Conservation (phyloP, 371 early-diverging fungal genomes). For the Rhizopus arrhizus region DNA sequence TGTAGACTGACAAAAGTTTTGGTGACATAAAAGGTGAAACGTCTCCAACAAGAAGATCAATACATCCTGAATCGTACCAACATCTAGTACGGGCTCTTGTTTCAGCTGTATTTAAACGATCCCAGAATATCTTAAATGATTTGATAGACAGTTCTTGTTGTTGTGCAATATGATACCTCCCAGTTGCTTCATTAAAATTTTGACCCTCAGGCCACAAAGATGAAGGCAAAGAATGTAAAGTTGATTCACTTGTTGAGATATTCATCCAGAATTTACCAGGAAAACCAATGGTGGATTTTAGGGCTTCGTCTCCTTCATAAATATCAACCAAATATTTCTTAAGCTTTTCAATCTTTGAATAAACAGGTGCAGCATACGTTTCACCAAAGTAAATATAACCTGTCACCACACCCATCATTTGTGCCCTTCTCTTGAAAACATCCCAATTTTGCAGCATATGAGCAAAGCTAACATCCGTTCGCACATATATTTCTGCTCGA, state of each 20-base stretch:
- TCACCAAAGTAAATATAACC: slow-evolving; percentile 45
- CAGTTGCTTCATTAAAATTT: neutral
- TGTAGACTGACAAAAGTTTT: slow-evolving; percentile 39
- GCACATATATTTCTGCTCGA: slow-evolving; percentile 48
- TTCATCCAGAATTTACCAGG: slow-evolving; percentile 35
- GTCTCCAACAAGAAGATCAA: slow-evolving; percentile 49
- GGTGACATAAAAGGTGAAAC: slow-evolving; percentile 55
- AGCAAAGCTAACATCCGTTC: slow-evolving; percentile 49
- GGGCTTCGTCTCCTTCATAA: slow-evolving; percentile 72
- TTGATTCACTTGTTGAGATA: neutral
- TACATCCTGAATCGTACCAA: slow-evolving; percentile 50
- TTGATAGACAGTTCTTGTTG: slow-evolving; percentile 30
- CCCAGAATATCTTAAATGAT: slow-evolving; percentile 40
- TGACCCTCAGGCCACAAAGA: slow-evolving; percentile 3
- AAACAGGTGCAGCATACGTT: slow-evolving; percentile 54
- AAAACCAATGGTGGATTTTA: slow-evolving; percentile 50
- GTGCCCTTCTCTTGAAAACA: slow-evolving; percentile 40
- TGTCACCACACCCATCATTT: slow-evolving; percentile 54
- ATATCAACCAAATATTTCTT: slow-evolving; percentile 68
- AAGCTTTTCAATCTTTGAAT: slow-evolving; percentile 69
- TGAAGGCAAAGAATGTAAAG: neutral
- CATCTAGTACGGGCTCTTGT: slow-evolving; percentile 39
- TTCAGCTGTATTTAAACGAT: slow-evolving; percentile 34
- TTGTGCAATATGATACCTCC: neutral
- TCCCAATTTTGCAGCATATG: slow-evolving; percentile 55